Base-by-base conservation (phyloP, 108 stramenopile species). In the Stephanodiscus triporus region DNA sequence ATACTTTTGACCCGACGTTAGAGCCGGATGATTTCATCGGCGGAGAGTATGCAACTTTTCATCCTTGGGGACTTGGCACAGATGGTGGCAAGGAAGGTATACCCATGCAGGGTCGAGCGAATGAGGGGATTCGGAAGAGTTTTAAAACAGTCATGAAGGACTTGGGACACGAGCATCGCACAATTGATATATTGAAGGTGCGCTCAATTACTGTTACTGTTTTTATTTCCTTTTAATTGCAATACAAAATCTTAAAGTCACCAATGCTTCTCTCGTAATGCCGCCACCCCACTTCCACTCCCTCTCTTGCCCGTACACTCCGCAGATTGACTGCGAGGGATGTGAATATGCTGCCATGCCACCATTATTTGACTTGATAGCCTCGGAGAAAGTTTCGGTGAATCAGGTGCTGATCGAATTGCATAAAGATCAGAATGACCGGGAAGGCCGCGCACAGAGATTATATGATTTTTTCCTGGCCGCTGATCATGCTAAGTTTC, bases 1-100 rank as follows among this genome's bases (percentile, higher is more conserved):
- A 82, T 37, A 82, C 81, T 14, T 82, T 82, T 22, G 75, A 82
- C 63, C 81, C 81, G 0, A 82, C 76, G 6, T n/a, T 77, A 38
- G 27, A 54, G 4, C 7, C 9, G 0, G 43, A 48, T 13, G n/a
- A 47, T 9, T 76, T 82, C 48, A 68, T 82, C 45, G 73, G 75
- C 13, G 63, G 48, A 1, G 42, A 72, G n/a, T 65, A 66, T 51
- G 47, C 75, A 2, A 66, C 63, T 34, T 82, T 82, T 56, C 81
- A 82, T 72, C 71, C 63, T 10, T 72, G 70, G 76, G 81, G 81
- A 49, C 30, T 82, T 26, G 81, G 81, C 23, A 36, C 32, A 3
- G 76, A 71, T 32, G 73, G 59, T 34, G 65, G 30, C 6, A 42
- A 50, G 3, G 29, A 59, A 59, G 34, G 63, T 6, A 50, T 10